Evolutionary conservation across 768 basidiomycete species (phyloP), one percentile per base, ranked within the genome.

Genomic region (Leccinum variicolor): DNA sequence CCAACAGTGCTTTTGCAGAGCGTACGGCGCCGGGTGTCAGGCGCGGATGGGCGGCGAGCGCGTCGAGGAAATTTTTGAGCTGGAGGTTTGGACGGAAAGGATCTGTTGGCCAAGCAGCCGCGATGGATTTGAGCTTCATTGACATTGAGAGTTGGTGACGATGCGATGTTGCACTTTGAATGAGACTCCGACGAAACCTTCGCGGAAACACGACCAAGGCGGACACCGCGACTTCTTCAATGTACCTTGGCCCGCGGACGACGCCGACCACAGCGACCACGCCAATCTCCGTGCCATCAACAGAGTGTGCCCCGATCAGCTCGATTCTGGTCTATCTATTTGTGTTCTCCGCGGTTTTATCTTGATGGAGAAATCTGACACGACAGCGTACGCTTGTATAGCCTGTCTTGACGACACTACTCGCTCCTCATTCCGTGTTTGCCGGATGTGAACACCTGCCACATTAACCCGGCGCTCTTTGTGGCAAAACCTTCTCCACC

Each of bases 51-150:
- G 78, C 74, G 1, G 88, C 77, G 56, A 92, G 77, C 0, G 87
- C 84, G 28, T 77, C 71, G 36, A 92, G 76, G 62, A 92, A 85
- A 1, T 70, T 79, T 61, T 81, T 82, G 31, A 92, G 78, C 73
- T 92, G 90, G 8, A 92, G 66, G 60, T 89, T 86, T 1, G 89
- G 89, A 3, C 90, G 81, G 68, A 92, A 88, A 0, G 88, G 88
- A 64, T 93, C 90, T 13, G 72, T 73, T 15, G 82, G 79, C 88
- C 90, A 93, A 39, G 78, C 69, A 45, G 79, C 73, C 1, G 86
- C 87, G 50, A 90, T 80, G 10, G 72, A 64, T 43, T 70, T 73
- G 61, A 91, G 77, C 64, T 81, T 79, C 57, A 79, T 77, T 1
- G 72, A 25, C 23, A n/a, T n/a, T n/a, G n/a, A n/a, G n/a, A n/a